These are phyloP conservation scores for Odonthalia washingtoniensis DNA, from an alignment of 31 red algal genomes.

Conservation along the genomic window DNA sequence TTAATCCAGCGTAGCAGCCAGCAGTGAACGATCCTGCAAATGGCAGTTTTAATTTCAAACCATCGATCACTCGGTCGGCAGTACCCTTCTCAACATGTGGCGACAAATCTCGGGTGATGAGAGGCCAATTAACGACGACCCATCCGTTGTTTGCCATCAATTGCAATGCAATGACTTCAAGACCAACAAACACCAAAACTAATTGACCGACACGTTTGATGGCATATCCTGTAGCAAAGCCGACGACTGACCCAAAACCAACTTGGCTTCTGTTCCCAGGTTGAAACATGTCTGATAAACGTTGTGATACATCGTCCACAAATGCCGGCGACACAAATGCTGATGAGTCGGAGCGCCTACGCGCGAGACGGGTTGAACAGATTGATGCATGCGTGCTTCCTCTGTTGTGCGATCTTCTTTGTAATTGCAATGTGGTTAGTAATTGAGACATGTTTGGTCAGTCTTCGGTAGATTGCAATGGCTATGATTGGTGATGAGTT, in stretches of 20 bases:
- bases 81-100: constrained; percentile 51
- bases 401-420: too few relatives aligned
- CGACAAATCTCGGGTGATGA: constrained; percentile 57
- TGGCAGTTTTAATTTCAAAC: constrained; percentile 53
- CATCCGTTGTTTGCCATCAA: constrained; percentile 78
- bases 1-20: constrained; percentile 61
- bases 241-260: constrained; percentile 55
- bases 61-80: constrained; percentile 40
- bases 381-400: too few relatives aligned
- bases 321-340: not conserved
- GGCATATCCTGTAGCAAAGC: constrained; percentile 81
- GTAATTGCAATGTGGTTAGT: too few relatives aligned
- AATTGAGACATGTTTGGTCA: too few relatives aligned
- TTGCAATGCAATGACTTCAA: constrained; percentile 66
- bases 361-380: not conserved
- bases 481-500: too few relatives aligned
- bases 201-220: constrained; percentile 70
- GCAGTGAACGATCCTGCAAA: constrained; percentile 61
- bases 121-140: constrained; percentile 77
- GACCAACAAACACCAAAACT: constrained; percentile 60
- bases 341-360: not conserved
- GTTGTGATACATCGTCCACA: not conserved
- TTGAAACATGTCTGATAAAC: not conserved
- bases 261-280: not conserved
- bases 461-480: too few relatives aligned